Percentiles rank a stretch among this genome's conserved stretches.
Evolutionary conservation across 2,329 filamentous ascomycete genomes (phyloP).

Genomic region (Clarireedia homoeocarpa): DNA sequence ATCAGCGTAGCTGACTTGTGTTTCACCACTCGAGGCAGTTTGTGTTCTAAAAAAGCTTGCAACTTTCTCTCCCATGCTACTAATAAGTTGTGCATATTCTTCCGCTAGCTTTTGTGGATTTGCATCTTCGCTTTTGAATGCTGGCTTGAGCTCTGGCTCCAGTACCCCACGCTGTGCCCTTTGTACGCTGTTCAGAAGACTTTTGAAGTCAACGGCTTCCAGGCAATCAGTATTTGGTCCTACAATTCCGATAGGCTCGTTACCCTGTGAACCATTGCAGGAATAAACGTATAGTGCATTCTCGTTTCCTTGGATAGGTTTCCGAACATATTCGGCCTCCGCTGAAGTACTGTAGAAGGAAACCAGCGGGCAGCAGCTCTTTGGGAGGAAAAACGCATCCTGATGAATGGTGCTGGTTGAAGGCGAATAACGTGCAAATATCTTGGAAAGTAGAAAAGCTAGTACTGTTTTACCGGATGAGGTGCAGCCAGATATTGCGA

Average conservation of each 20-base stretch:
- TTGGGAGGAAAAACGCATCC: conserved; percentile 19
- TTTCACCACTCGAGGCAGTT: too few species aligned
- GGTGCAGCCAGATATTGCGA: conserved; percentile 1
- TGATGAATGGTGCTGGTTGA: conserved; percentile 13
- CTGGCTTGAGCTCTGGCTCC: neutral
- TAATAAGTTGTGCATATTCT: conserved; percentile 1
- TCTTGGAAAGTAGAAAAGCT: neutral
- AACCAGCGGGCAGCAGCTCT: conserved; percentile 6
- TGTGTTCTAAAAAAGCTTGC: too few species aligned
- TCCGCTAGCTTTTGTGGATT: neutral
- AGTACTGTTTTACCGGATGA: conserved; percentile 6
- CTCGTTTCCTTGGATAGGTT: neutral
- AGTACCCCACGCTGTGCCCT: neutral
- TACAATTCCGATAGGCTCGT: conserved; percentile 1
- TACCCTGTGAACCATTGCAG: neutral
- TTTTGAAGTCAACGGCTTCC: conserved; percentile 15
- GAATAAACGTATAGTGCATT: conserved; percentile 5
- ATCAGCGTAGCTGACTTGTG: too few species aligned
- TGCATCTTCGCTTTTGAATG: neutral
- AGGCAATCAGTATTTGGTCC: conserved; percentile 16
- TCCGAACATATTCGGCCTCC: conserved; percentile 8
- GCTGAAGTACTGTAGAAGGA: conserved; percentile 1
- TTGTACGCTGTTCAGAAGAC: conserved; percentile 3
- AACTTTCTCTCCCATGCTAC: neutral
- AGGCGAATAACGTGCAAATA: neutral